Conservation (phyloP, 2,329 filamentous ascomycete genomes). For the Talaromyces funiculosus region DNA sequence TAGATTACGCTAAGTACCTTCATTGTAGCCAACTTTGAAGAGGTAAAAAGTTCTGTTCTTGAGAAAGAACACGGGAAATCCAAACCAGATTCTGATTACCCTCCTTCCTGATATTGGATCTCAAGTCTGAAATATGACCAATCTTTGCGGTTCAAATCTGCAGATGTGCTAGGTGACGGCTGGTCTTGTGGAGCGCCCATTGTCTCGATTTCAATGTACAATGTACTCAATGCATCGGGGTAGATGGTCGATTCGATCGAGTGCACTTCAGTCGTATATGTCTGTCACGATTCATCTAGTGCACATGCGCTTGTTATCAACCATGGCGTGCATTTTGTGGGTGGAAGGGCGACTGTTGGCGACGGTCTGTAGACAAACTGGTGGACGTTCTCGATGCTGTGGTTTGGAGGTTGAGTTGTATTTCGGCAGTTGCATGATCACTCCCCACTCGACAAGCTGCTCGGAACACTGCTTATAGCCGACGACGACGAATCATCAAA, state of each 20-base stretch:
- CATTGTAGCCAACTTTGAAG: not conserved
- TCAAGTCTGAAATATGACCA: not conserved
- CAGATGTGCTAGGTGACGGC: not conserved
- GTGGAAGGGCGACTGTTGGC: too few relatives aligned
- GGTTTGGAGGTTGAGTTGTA: not conserved
- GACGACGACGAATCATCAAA: conserved; percentile 31
- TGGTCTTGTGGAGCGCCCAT: not conserved
- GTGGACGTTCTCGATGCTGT: not conserved
- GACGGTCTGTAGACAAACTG: not conserved
- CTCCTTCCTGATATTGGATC: too few relatives aligned
- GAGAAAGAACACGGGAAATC: too few relatives aligned
- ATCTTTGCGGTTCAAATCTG: not conserved
- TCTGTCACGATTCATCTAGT: not conserved
- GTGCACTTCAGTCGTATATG: not conserved
- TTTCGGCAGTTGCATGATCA: conserved; percentile 25
- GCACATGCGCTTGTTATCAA: not conserved
- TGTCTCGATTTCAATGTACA: not conserved
- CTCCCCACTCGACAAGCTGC: conserved; percentile 34
- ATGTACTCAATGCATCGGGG: not conserved
- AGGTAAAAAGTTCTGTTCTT: too few relatives aligned
- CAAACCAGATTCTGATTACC: too few relatives aligned
- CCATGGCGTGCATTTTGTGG: not conserved
- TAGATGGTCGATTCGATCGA: not conserved
- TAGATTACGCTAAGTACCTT: not conserved
- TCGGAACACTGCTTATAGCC: conserved; percentile 36